phyloP scores from a whole-genome alignment of 2,329 filamentous ascomycete genomes.

The Cordyceps fumosorosea region DNA sequence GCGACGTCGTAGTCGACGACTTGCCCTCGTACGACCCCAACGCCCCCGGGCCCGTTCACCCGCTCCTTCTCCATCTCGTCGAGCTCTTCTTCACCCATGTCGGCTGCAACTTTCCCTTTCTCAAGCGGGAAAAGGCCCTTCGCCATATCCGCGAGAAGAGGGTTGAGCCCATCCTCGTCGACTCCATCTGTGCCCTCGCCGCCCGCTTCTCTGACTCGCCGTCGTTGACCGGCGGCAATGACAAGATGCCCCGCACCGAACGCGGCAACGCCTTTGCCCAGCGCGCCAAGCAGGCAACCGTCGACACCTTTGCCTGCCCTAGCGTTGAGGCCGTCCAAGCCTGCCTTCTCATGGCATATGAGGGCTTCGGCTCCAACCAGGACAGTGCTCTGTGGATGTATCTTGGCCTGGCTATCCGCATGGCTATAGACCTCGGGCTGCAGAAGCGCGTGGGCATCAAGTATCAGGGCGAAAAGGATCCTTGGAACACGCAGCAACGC shows the following conservation, averaged over 20 bases:
- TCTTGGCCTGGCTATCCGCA: conserved; percentile 76
- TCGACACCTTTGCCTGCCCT: conserved; percentile 77
- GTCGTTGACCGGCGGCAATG: conserved; percentile 39
- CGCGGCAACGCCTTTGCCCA: conserved; percentile 74
- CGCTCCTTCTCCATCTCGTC: conserved; percentile 68
- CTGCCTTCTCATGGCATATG: conserved; percentile 76
- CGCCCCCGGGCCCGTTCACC: conserved; percentile 63
- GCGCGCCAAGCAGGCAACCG: conserved; percentile 72
- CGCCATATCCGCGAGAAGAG: conserved; percentile 73
- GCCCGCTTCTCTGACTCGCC: conserved; percentile 69
- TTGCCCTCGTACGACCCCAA: conserved; percentile 71
- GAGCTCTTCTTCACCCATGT: conserved; percentile 76
- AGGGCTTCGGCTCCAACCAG: conserved; percentile 81
- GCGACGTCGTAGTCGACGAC: conserved; percentile 42
- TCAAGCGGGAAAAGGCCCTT: conserved; percentile 66
- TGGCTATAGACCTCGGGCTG: conserved; percentile 73
- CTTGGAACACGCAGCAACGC: conserved; percentile 41
- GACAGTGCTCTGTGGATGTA: conserved; percentile 95
- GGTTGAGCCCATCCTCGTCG: conserved; percentile 77
- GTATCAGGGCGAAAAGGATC: conserved; percentile 48
- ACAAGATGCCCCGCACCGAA: conserved; percentile 51
- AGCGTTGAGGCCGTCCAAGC: conserved; percentile 80
- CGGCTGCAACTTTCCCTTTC: conserved; percentile 80
- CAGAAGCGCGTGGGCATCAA: conserved; percentile 73
- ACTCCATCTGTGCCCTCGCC: conserved; percentile 76